A percentile compares a stretch with the other conserved stretches of the same genome.
These are phyloP conservation scores for Leccinum sublutescens DNA, from an alignment of 768 basidiomycete genomes.

Conservation along the genomic window DNA sequence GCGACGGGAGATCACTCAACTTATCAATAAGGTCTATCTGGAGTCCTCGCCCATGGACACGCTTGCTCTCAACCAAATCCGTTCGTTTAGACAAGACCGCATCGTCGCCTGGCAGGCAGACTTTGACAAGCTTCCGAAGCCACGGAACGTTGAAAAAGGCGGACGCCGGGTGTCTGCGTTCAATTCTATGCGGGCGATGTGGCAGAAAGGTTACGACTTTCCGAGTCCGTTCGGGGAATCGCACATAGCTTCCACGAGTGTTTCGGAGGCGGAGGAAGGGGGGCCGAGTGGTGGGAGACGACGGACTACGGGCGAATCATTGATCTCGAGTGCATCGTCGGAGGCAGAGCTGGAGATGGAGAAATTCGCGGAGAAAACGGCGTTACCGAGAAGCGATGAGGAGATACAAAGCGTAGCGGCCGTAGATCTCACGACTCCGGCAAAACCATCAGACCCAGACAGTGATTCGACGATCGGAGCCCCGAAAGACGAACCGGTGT, in stretches of 20 bases:
- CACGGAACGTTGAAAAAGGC: slow-evolving; percentile 52
- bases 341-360: slow-evolving; percentile 53
- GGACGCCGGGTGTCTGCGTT: slow-evolving; percentile 62
- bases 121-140: slow-evolving; percentile 81
- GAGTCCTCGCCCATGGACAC: slow-evolving; percentile 83
- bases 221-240: slow-evolving; percentile 51
- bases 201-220: slow-evolving; percentile 62
- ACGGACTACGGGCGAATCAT: slow-evolving; percentile 52
- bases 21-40: slow-evolving; percentile 79
- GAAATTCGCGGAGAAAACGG: slow-evolving; percentile 20
- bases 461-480: slow-evolving; percentile 87
- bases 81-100: slow-evolving; percentile 85
- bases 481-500: slow-evolving; percentile 26
- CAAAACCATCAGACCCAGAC: slow-evolving; percentile 59
- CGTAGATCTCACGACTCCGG: slow-evolving; percentile 10
- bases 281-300: slow-evolving; percentile 36
- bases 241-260: slow-evolving; percentile 58
- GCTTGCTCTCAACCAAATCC: slow-evolving; percentile 80
- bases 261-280: slow-evolving; percentile 75
- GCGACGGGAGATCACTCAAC: slow-evolving; percentile 63
- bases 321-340: slow-evolving; percentile 69
- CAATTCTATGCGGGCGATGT: slow-evolving; percentile 68
- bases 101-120: slow-evolving; percentile 97
- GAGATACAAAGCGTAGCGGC: slow-evolving; percentile 12
- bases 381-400: slow-evolving; percentile 17